Evolutionary conservation across 805 yeast genomes (phyloP).

Genomic region (Scheffersomyces coipomensis): DNA sequence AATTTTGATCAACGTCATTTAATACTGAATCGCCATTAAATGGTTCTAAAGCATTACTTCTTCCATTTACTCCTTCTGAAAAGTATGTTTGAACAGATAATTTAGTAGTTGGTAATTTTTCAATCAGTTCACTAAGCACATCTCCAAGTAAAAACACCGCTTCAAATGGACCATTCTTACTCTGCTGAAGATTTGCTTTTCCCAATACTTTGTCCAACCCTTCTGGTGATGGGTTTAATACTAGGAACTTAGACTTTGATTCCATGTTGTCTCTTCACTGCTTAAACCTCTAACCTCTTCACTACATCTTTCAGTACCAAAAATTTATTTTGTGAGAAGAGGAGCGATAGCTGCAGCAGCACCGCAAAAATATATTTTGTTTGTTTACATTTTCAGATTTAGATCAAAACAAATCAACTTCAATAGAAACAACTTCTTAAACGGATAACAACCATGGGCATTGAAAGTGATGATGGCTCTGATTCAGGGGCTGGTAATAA

Average conservation of each 20-base stretch:
- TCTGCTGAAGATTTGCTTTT: conserved; percentile 48
- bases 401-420: too few relatives aligned
- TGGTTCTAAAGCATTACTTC: conserved; percentile 7
- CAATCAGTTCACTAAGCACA: conserved; percentile 13
- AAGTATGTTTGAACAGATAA: conserved; percentile 25
- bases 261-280: too few relatives aligned
- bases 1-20: conserved; percentile 20
- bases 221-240: conserved; percentile 44
- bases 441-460: too few relatives aligned
- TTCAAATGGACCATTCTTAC: conserved; percentile 67
- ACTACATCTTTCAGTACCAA: too few relatives aligned
- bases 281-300: too few relatives aligned
- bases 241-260: conserved; percentile 31
- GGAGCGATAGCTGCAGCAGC: too few relatives aligned
- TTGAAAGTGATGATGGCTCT: too few relatives aligned
- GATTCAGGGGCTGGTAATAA: conserved; percentile 17
- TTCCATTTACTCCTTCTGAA: conserved; percentile 17
- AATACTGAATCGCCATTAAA: conserved; percentile 13
- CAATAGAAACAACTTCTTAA: too few relatives aligned
- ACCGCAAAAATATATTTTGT: too few relatives aligned
- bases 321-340: too few relatives aligned
- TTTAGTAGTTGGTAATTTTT: conserved; percentile 16
- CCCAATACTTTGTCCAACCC: conserved; percentile 42
- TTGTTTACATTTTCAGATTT: too few relatives aligned
- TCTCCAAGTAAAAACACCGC: conserved; percentile 54